These are phyloP conservation scores for Apocynum venetum DNA, from an alignment of 257 asterid species.

Conservation along the genomic window DNA sequence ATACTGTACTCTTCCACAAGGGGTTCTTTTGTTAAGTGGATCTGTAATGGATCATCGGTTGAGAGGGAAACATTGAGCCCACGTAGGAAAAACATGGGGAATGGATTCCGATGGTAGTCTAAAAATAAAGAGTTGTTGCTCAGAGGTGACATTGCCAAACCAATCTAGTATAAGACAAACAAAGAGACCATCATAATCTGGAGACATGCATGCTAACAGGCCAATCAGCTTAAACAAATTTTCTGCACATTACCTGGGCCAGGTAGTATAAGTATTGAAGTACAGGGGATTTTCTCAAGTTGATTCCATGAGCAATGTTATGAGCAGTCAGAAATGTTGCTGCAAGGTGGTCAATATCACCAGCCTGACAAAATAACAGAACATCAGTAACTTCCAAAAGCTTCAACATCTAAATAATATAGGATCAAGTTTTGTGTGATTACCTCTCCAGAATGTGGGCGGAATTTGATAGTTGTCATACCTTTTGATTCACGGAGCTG, in stretches of 20 bases:
- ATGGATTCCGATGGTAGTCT: conserved; percentile 97
- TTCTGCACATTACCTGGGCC: conserved; percentile 64
- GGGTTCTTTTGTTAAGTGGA: conserved; percentile 96
- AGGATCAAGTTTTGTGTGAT: conserved; percentile 9
- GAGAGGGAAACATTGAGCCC: conserved; percentile 96
- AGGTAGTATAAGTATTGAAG: conserved; percentile 89
- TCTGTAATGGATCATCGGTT: conserved; percentile 95
- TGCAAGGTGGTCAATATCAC: conserved; percentile 95
- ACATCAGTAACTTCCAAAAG: conserved; percentile 10
- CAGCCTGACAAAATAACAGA: conserved; percentile 58
- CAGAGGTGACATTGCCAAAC: conserved; percentile 97
- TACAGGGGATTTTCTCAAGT: conserved; percentile 91
- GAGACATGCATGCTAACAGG: conserved; percentile 7
- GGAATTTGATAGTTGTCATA: conserved; percentile 87
- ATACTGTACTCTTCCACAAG: conserved; percentile 97
- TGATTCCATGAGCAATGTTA: conserved; percentile 92
- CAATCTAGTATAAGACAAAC: conserved; percentile 56
- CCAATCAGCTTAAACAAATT: conserved; percentile 5
- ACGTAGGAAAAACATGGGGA: conserved; percentile 84
- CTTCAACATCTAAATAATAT: conserved; percentile 1
- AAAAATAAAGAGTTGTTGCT: conserved; percentile 94
- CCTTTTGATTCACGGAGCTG: conserved; percentile 99
- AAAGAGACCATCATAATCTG: conserved; percentile 13
- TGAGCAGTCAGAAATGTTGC: conserved; percentile 88
- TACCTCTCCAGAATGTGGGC: conserved; percentile 99